These are phyloP conservation scores for Podaxis carcinomalis DNA, from an alignment of 768 basidiomycete species.

Conservation along the genomic window DNA sequence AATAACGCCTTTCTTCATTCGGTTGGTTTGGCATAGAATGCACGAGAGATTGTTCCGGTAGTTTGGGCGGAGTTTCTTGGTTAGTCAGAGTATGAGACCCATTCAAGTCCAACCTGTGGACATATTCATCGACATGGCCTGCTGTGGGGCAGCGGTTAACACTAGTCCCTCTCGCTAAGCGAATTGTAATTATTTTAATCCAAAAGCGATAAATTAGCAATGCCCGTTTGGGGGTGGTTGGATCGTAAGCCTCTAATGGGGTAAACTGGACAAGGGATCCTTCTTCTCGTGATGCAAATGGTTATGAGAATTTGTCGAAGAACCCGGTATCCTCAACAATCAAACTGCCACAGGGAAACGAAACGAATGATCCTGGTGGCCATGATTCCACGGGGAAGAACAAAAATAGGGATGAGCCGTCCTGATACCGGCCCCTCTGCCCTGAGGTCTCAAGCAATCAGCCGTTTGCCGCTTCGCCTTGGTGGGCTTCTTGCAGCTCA, in stretches of 20 bases:
- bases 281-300: too few species aligned
- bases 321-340: neutral
- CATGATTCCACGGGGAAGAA: neutral
- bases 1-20: neutral
- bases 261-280: neutral
- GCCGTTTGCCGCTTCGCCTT: too few species aligned
- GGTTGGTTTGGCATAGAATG: neutral
- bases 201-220: neutral
- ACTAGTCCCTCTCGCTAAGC: neutral
- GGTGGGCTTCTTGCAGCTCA: too few species aligned
- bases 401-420: too few species aligned
- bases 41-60: neutral
- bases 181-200: neutral
- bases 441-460: too few species aligned
- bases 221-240: neutral
- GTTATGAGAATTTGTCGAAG: too few species aligned
- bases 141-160: neutral
- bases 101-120: too few species aligned
- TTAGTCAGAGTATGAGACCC: too few species aligned
- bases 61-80: neutral
- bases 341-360: neutral
- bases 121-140: too few species aligned
- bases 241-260: neutral
- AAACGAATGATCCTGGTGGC: neutral
- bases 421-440: too few species aligned